Evolutionary conservation across 192 early-diverging fungal genomes (phyloP), one percentile per base, ranked within the genome.

Genomic region (Blastocladiella britannica): DNA sequence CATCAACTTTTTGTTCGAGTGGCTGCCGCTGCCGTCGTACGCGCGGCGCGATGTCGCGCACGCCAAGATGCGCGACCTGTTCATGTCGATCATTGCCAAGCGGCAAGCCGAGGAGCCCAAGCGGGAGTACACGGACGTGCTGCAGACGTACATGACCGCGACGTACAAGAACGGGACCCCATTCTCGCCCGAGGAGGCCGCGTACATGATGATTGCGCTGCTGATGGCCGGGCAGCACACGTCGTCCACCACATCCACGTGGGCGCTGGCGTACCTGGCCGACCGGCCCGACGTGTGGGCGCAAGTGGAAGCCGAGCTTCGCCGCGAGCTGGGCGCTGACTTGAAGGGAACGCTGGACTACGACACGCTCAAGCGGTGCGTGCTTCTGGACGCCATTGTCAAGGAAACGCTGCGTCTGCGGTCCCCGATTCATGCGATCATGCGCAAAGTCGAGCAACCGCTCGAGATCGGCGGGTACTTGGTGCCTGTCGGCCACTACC

Each of bases 181-280:
- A 30, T 66, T 93, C 69, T 79, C 87, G 26, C 87, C 95, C 65
- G 69, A 79, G 31, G 86, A 89, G 55, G 73, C 88, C 57, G 85
- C 89, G 25, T 86, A 90, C 77, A 83, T 97, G 79, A 85, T 94
- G 84, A 97, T 97, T 76, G 94, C 94, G 23, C 64, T 88, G 52
- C 74, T 97, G 53, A 88, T 97, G 82, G 94, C 86, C 29, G 94
- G 94, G n/a, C 92, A 95, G 68, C 94, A 97, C 70, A 95, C 94
- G 5, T 80, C 75, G 22, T 85, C 90, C 20, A 89, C 94, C 43
- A 93, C 94, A 23, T 74, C 81, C 8, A 82, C 88, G 29, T 97
- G 94, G 94, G 78, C 90, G 7, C 63, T 93, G 15, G 76, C 93
- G 57, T 81, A 88, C 68, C 66, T 97, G 55, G 90, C 94, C 26